Conservation (phyloP, 306 rosid genomes). For the Trifolium repens region DNA sequence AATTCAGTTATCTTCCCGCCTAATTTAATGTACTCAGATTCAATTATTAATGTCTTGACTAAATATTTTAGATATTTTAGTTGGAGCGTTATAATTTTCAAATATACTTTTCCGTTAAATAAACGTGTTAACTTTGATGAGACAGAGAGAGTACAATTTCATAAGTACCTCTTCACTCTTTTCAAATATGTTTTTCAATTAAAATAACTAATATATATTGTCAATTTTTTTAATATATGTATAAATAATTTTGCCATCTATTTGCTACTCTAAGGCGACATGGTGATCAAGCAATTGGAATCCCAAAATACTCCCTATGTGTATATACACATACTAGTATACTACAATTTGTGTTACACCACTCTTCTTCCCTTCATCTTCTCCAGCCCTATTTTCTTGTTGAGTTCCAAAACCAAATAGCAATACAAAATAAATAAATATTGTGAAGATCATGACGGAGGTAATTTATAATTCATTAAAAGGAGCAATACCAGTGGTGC, state of each 20-base stretch:
- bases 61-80: too few species aligned
- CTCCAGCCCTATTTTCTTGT: neutral
- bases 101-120: too few species aligned
- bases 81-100: too few species aligned
- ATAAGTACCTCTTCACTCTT: neutral
- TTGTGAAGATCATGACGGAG: neutral
- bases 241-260: neutral
- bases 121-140: too few species aligned
- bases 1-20: too few species aligned
- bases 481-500: slow-evolving; percentile 49
- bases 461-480: slow-evolving; percentile 22
- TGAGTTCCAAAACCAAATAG: neutral
- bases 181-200: neutral
- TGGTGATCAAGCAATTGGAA: neutral
- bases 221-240: too few species aligned
- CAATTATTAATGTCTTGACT: too few species aligned
- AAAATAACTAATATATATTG: too few species aligned
- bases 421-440: too few species aligned
- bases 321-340: neutral
- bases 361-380: neutral
- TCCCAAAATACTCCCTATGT: neutral
- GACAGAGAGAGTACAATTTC: too few species aligned
- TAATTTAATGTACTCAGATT: too few species aligned
- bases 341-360: neutral
- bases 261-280: neutral